A percentile compares a stretch with the other conserved stretches of the same genome.
phyloP scores from a whole-genome alignment of 2,329 filamentous ascomycete genomes.

The Penicillium occitanis region DNA sequence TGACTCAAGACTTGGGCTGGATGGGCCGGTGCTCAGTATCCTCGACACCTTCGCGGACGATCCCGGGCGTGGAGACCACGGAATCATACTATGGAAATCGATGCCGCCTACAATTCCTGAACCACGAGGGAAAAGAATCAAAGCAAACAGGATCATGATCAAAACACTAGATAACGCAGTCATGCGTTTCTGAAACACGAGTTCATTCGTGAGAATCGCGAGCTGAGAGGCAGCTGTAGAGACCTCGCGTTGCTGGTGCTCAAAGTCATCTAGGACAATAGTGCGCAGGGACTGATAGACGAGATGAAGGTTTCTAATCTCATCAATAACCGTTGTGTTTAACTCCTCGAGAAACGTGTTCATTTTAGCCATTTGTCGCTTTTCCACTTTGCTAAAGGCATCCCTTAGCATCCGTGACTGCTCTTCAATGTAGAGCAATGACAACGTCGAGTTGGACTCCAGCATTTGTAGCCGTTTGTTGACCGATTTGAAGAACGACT shows the following conservation, averaged over 20 bases:
- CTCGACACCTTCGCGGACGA: constrained; percentile 31
- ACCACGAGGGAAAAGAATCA: constrained; percentile 72
- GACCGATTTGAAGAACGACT: constrained; percentile 96
- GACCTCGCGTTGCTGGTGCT: constrained; percentile 77
- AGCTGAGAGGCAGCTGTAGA: constrained; percentile 72
- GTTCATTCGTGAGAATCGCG: constrained; percentile 88
- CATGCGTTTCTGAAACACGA: constrained; percentile 82
- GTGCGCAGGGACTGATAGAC: constrained; percentile 97
- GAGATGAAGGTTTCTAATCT: constrained; percentile 72
- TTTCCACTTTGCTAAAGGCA: constrained; percentile 81
- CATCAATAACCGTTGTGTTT: constrained; percentile 82
- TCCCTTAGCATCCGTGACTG: constrained; percentile 89
- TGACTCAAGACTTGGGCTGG: constrained; percentile 16
- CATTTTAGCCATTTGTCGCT: constrained; percentile 80
- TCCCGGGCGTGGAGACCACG: constrained; percentile 46
- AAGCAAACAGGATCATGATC: constrained; percentile 77
- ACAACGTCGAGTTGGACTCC: constrained; percentile 88
- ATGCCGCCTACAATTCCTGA: constrained; percentile 39
- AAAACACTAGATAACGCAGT: constrained; percentile 87
- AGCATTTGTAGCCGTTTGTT: constrained; percentile 89
- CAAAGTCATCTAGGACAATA: constrained; percentile 85
- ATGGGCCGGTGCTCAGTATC: constrained; percentile 5
- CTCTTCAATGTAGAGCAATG: constrained; percentile 93
- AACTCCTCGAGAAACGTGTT: constrained; percentile 76
- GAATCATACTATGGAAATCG: constrained; percentile 49